Conservation (phyloP, 2,329 filamentous ascomycete species). For the Volutella citrinella region DNA sequence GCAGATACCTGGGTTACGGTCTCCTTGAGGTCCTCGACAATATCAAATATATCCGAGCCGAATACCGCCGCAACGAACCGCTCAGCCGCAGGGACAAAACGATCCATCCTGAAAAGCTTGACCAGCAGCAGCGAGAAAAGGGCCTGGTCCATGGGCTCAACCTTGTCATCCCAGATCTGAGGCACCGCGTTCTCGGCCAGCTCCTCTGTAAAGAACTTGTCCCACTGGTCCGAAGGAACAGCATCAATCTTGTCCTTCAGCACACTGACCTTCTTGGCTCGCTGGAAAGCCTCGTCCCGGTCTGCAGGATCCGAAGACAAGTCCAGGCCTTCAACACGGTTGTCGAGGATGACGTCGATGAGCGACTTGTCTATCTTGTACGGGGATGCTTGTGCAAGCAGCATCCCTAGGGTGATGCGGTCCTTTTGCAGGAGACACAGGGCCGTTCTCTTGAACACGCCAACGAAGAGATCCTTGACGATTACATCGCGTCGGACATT, state of each 20-base stretch:
- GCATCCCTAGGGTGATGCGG: constrained; percentile 87
- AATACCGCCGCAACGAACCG: constrained; percentile 87
- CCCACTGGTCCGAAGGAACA: constrained; percentile 66
- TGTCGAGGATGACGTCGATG: constrained; percentile 83
- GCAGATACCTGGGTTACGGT: constrained; percentile 83
- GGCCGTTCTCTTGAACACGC: constrained; percentile 90
- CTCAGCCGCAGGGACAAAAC: constrained; percentile 90
- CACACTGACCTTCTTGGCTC: constrained; percentile 65
- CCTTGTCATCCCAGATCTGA: constrained; percentile 63
- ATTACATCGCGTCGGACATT: constrained; percentile 83
- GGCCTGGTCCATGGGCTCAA: constrained; percentile 67
- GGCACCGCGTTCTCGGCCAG: constrained; percentile 83
- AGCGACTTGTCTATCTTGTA: constrained; percentile 91
- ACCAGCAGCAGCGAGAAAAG: constrained; percentile 83
- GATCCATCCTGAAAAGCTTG: constrained; percentile 92
- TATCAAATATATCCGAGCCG: constrained; percentile 76
- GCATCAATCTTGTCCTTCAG: constrained; percentile 71
- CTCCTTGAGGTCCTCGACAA: constrained; percentile 79
- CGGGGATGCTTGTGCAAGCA: constrained; percentile 92
- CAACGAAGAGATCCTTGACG: constrained; percentile 85
- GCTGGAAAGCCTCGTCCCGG: constrained; percentile 65
- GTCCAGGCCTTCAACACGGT: constrained; percentile 71
- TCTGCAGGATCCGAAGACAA: constrained; percentile 66
- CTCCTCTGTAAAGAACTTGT: constrained; percentile 80
- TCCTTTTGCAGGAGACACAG: constrained; percentile 91